Evolutionary conservation across 2,329 filamentous ascomycete species (phyloP).

Genomic region (Colletotrichum shisoi): DNA sequence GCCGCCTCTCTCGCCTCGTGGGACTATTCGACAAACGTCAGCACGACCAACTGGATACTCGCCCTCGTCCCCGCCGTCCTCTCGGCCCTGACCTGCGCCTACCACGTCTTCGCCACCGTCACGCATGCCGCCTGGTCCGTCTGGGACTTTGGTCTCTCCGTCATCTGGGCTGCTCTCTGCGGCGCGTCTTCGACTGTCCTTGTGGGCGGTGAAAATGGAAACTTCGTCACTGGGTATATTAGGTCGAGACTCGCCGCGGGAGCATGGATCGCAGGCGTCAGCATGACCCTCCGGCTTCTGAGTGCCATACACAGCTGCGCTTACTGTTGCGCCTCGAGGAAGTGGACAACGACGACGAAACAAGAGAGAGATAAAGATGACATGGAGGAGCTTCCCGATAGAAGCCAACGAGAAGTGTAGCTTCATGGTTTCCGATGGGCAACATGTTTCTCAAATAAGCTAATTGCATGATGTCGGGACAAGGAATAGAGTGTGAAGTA

Average conservation of each 20-base stretch:
- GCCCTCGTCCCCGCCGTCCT: slow-evolving; percentile 29
- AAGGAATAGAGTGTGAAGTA: fast-evolving
- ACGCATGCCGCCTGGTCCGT: slow-evolving; percentile 33
- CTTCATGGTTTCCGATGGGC: neutral
- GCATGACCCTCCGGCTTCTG: slow-evolving; percentile 27
- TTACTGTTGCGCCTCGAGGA: slow-evolving; percentile 21
- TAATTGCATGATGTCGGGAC: neutral
- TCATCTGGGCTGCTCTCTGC: slow-evolving; percentile 35
- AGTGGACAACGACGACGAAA: slow-evolving; percentile 7
- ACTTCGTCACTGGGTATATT: neutral
- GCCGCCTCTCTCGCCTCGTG: slow-evolving; percentile 28
- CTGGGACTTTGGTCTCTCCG: slow-evolving; percentile 30
- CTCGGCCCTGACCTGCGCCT: slow-evolving; percentile 23
- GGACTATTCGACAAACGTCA: neutral
- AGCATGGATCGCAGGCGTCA: slow-evolving; percentile 28
- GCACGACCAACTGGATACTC: slow-evolving; percentile 24
- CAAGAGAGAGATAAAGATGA: neutral
- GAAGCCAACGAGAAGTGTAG: neutral
- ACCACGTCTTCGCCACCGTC: slow-evolving; percentile 28
- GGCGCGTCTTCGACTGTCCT: slow-evolving; percentile 16
- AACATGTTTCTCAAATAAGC: neutral
- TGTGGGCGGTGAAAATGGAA: neutral
- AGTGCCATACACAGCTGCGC: slow-evolving; percentile 23
- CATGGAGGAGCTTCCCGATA: slow-evolving; percentile 5
- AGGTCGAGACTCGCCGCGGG: slow-evolving; percentile 18